Evolutionary conservation across 2,329 filamentous ascomycete genomes (phyloP).

Genomic region (Exophiala dermatitidis): DNA sequence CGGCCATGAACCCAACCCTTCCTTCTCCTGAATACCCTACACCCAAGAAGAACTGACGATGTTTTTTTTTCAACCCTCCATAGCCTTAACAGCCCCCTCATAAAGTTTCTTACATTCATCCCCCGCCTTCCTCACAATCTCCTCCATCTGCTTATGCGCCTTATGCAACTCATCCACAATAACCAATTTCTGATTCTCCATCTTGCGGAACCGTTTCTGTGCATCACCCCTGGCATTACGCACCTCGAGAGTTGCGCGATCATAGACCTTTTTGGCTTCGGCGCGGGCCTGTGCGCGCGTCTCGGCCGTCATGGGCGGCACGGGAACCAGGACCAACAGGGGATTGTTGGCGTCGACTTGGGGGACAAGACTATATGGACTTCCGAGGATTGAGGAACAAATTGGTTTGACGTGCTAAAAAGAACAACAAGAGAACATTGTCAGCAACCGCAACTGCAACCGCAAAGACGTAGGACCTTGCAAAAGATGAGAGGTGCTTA

Average conservation of each 20-base stretch:
- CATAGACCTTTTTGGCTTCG: constrained; percentile 38
- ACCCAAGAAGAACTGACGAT: not conserved
- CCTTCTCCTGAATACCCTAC: not conserved
- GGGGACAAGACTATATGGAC: constrained; percentile 39
- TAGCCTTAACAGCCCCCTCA: constrained; percentile 33
- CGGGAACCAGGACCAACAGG: constrained; percentile 40
- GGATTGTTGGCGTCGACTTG: constrained; percentile 39
- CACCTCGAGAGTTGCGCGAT: constrained; percentile 36
- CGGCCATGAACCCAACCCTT: not conserved
- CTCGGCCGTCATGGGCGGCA: constrained; percentile 43
- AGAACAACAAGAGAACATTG: not conserved
- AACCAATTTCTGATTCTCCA: constrained; percentile 39
- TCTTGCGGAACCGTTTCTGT: constrained; percentile 40
- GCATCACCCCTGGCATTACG: constrained; percentile 39
- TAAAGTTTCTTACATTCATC: constrained; percentile 42
- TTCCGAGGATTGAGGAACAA: constrained; percentile 37
- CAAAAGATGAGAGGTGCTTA: not conserved
- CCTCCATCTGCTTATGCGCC: constrained; percentile 44
- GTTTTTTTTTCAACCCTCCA: constrained; percentile 11
- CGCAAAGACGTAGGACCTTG: not conserved
- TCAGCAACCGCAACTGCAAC: not conserved
- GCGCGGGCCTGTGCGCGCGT: constrained; percentile 38
- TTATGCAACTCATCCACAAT: constrained; percentile 41
- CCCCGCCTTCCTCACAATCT: constrained; percentile 40
- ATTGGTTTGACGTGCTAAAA: constrained; percentile 41